Conservation (phyloP, 169 alveolate species). For the Cystoisospora suis region DNA sequence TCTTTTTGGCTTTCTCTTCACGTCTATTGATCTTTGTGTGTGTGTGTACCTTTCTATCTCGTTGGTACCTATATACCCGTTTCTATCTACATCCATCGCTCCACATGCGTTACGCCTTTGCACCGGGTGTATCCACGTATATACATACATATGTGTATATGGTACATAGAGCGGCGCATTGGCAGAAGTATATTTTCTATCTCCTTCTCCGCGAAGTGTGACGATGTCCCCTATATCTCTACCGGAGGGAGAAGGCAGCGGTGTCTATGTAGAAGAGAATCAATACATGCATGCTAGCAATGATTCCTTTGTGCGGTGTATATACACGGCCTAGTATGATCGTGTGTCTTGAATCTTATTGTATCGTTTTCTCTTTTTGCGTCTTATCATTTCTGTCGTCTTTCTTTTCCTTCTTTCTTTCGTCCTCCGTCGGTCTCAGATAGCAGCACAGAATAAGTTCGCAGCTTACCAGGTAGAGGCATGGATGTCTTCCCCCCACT, state of each 20-base stretch:
- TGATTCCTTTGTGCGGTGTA: no score
- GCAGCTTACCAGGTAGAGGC: slow-evolving; percentile 51
- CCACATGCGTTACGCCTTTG: neutral
- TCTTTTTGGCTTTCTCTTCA: neutral
- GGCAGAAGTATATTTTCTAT: neutral
- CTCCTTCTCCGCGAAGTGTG: no score
- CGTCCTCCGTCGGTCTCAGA: neutral
- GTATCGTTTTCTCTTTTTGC: neutral
- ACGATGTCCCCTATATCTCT: no score
- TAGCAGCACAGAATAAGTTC: slow-evolving; percentile 51
- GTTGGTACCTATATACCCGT: neutral
- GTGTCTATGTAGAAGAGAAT: no score
- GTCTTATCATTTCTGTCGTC: no score
- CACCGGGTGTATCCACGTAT: neutral
- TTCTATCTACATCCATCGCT: neutral
- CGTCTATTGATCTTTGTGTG: neutral
- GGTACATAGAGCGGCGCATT: neutral
- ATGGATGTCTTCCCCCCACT: slow-evolving; percentile 46
- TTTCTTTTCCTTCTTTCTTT: neutral
- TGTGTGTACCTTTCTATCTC: neutral
- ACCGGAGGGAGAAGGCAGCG: no score
- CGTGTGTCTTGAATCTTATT: neutral
- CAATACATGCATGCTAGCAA: no score
- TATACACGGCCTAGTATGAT: no score
- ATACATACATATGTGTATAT: neutral